Evolutionary conservation across 495 filamentous ascomycete species (phyloP).

Genomic region (Filosporella fistucella): DNA sequence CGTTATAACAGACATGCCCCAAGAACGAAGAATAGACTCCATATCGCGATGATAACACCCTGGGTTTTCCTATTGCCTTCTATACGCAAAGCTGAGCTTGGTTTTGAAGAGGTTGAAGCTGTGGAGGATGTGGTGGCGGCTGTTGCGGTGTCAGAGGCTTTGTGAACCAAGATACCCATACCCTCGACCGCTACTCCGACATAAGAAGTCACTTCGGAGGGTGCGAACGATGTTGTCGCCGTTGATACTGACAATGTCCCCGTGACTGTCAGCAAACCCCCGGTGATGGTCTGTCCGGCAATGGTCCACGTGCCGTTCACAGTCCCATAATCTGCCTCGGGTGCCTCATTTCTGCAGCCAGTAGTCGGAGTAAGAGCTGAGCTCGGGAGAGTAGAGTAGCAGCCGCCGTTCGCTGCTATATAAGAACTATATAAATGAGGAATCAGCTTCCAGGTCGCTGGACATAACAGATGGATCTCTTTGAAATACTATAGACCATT

Average conservation of each 20-base stretch:
- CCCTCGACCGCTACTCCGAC: not conserved
- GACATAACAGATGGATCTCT: too few species aligned
- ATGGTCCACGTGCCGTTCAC: not conserved
- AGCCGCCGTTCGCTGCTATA: not conserved
- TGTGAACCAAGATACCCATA: not conserved
- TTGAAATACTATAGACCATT: not conserved
- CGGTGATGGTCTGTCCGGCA: not conserved
- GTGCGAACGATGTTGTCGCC: not conserved
- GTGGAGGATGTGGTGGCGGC: not conserved
- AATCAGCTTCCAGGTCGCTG: not conserved
- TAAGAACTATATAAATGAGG: not conserved
- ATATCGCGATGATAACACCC: not conserved
- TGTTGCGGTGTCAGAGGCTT: not conserved
- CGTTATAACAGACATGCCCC: too few species aligned
- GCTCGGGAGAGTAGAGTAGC: not conserved
- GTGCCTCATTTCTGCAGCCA: not conserved
- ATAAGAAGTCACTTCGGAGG: not conserved
- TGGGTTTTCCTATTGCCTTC: not conserved
- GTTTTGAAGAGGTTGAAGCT: not conserved
- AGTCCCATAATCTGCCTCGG: not conserved
- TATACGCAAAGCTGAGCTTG: not conserved
- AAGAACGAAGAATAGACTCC: not conserved
- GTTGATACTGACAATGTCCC: not conserved
- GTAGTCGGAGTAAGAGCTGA: not conserved
- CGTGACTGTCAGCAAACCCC: not conserved